phyloP scores from a whole-genome alignment of 2,329 filamentous ascomycete genomes.

The Aureobasidium mangrovei region DNA sequence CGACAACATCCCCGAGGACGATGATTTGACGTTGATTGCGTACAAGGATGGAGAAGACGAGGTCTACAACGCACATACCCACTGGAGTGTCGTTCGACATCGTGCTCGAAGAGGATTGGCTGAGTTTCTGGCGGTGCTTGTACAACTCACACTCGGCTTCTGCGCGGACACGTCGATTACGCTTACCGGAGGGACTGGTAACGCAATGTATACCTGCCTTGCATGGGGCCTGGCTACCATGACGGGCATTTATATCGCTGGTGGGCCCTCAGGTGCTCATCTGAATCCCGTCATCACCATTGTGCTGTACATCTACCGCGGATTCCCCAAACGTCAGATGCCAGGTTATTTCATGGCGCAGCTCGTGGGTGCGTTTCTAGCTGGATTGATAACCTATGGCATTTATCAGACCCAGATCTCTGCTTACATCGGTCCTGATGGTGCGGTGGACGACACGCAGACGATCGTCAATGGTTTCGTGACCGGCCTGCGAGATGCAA shows the following conservation, averaged over 20 bases:
- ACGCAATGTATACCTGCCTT: conserved; percentile 31
- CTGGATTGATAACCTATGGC: conserved; percentile 38
- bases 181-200: background rate
- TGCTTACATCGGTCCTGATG: conserved; percentile 22
- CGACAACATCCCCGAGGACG: background rate
- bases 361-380: conserved; percentile 44
- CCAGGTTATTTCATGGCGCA: conserved; percentile 45
- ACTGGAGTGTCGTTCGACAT: conserved; percentile 6
- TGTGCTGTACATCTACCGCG: conserved; percentile 37
- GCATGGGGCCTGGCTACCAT: conserved; percentile 36
- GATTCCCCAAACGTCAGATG: conserved; percentile 45
- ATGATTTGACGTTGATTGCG: background rate
- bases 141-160: conserved; percentile 12
- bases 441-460: conserved; percentile 33
- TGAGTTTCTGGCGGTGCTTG: conserved; percentile 7
- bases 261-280: conserved; percentile 39
- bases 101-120: conserved; percentile 4
- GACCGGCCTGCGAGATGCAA: background rate
- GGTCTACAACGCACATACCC: conserved; percentile 8
- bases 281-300: conserved; percentile 41
- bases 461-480: conserved; percentile 31
- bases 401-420: conserved; percentile 33
- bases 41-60: conserved; percentile 1
- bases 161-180: conserved; percentile 3
- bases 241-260: conserved; percentile 38